phyloP scores from a whole-genome alignment of 768 basidiomycete genomes.

The Chalciporus piperatus region DNA sequence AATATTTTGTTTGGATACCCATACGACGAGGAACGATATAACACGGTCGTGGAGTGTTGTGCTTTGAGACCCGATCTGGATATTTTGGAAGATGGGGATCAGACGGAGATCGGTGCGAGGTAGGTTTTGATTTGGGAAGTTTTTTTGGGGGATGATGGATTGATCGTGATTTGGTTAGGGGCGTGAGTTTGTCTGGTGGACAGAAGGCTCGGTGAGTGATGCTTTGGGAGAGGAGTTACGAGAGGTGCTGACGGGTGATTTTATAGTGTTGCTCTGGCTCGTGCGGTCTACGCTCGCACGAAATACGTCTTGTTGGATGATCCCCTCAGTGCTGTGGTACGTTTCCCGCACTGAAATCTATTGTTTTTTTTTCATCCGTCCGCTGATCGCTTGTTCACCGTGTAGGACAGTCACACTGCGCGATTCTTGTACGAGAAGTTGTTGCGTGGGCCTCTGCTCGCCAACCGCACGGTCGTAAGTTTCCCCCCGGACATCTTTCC shows the following conservation, averaged over 20 bases:
- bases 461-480: slow-evolving; percentile 63
- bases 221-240: no score
- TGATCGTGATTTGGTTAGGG: slow-evolving; percentile 35
- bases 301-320: slow-evolving; percentile 77
- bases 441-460: slow-evolving; percentile 62
- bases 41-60: slow-evolving; percentile 78
- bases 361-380: no score
- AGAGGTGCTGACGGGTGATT: slow-evolving; percentile 1
- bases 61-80: slow-evolving; percentile 79
- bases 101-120: slow-evolving; percentile 79
- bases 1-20: slow-evolving; percentile 81
- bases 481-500: not conserved
- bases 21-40: slow-evolving; percentile 67
- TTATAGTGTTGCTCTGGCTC: slow-evolving; percentile 73
- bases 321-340: slow-evolving; percentile 76
- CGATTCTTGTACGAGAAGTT: slow-evolving; percentile 62
- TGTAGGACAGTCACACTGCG: slow-evolving; percentile 66
- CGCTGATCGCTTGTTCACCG: not conserved
- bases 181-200: slow-evolving; percentile 76
- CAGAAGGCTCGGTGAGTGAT: slow-evolving; percentile 72
- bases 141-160: not conserved
- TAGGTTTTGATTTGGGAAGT: slow-evolving; percentile 15
- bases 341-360: slow-evolving; percentile 22
- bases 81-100: slow-evolving; percentile 83
- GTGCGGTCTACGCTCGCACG: slow-evolving; percentile 74